Percentiles rank a stretch among this genome's conserved stretches.
Evolutionary conservation across 768 basidiomycete species (phyloP).

Genomic region (Hygrophorus russula): DNA sequence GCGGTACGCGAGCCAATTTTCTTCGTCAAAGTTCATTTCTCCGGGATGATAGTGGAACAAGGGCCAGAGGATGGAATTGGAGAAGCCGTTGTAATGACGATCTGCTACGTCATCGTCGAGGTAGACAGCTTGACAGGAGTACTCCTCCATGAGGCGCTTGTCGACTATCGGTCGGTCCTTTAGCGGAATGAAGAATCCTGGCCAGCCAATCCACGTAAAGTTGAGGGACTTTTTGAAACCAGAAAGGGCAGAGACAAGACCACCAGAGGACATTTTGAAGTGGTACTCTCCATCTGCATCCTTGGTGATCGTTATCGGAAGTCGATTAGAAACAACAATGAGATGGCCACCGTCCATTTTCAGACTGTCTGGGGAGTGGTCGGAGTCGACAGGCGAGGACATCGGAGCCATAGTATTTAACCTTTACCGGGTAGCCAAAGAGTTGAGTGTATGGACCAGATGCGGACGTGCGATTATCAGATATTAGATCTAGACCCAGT

Average conservation of each 20-base stretch:
- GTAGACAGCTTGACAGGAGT: constrained; percentile 95
- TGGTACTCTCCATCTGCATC: constrained; percentile 89
- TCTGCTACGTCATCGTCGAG: constrained; percentile 98
- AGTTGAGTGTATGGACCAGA: no score
- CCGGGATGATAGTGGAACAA: constrained; percentile 99
- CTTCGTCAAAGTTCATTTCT: constrained; percentile 99
- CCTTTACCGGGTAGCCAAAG: neutral
- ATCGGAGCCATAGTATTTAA: neutral
- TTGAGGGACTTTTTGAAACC: constrained; percentile 97
- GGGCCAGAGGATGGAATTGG: constrained; percentile 99
- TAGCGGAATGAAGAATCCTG: constrained; percentile 85
- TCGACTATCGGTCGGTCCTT: constrained; percentile 90
- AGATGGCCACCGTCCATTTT: constrained; percentile 38
- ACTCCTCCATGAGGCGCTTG: constrained; percentile 87
- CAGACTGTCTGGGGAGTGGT: neutral
- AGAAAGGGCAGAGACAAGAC: constrained; percentile 91
- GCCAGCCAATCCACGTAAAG: constrained; percentile 98
- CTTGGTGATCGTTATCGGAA: constrained; percentile 92
- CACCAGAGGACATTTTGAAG: constrained; percentile 99
- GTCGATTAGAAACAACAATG: constrained; percentile 92
- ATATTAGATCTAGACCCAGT: no score
- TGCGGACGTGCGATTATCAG: no score
- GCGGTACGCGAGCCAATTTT: constrained; percentile 95
- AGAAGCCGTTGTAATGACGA: constrained; percentile 96
- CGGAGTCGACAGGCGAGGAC: neutral